Conservation (phyloP, 139 green algal genomes). For the Coelastrella sp. region DNA sequence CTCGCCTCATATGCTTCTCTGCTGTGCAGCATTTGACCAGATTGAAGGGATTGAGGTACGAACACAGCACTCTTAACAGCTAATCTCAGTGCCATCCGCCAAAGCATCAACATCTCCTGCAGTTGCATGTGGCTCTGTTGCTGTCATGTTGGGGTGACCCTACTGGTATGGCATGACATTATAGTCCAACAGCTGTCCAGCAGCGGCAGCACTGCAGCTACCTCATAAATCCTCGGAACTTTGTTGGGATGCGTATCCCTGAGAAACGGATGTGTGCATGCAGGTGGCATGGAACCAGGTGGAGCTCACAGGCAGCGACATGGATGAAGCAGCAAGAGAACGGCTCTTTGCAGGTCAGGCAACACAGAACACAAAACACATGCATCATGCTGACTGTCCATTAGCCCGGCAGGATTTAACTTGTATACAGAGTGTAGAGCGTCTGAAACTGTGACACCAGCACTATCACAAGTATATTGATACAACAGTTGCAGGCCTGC, state of each 20-base stretch:
- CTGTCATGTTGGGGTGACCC: too few species aligned
- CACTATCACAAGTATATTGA: neutral
- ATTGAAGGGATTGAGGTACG: constrained; percentile 52
- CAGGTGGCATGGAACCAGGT: constrained; percentile 57
- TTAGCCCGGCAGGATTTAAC: neutral
- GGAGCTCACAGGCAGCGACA: constrained; percentile 40
- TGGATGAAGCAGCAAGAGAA: constrained; percentile 47
- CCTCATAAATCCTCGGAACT: neutral
- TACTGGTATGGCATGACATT: neutral
- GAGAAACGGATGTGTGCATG: neutral
- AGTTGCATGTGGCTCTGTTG: too few species aligned
- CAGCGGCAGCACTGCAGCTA: neutral
- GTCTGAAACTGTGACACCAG: neutral
- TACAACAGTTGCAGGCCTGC: neutral
- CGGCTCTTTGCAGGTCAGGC: constrained; percentile 51
- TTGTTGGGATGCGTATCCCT: neutral
- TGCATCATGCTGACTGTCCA: neutral
- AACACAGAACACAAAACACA: neutral
- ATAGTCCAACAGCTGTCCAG: neutral
- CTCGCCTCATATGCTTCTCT: neutral
- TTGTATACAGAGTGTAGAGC: neutral
- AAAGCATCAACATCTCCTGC: too few species aligned
- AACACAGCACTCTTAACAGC: neutral
- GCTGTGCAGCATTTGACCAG: constrained; percentile 52
- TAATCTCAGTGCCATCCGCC: too few species aligned